Conservation (phyloP, 495 filamentous ascomycete species). For the Penicillium parvum region DNA sequence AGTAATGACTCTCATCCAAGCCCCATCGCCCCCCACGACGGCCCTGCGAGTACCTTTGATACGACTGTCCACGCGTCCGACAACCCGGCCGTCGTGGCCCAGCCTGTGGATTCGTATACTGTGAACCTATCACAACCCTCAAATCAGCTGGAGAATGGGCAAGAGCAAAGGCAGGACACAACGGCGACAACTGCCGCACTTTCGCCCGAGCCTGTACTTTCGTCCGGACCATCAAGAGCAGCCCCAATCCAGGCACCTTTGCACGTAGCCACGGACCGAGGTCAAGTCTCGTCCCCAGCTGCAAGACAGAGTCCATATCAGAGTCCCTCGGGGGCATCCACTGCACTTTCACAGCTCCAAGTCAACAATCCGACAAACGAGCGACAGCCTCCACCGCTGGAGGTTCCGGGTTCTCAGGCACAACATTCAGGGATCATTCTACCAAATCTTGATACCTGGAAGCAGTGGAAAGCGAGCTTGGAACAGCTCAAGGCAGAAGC, state of each 20-base stretch:
- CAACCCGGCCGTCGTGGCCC: background rate
- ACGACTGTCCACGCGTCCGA: background rate
- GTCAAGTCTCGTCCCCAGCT: background rate
- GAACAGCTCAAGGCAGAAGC: constrained; percentile 9
- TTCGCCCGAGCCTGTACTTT: too few relatives aligned
- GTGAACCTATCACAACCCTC: too few relatives aligned
- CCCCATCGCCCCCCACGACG: constrained; percentile 3
- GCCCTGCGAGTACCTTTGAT: background rate
- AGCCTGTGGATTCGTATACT: too few relatives aligned
- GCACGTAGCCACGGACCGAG: background rate
- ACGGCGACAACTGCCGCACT: background rate
- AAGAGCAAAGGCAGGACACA: background rate
- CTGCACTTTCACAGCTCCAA: background rate
- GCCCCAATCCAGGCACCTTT: background rate
- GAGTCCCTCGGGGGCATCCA: background rate
- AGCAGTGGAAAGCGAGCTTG: constrained; percentile 9
- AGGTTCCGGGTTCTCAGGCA: too few relatives aligned
- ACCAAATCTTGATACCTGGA: constrained; percentile 4
- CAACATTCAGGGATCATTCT: background rate
- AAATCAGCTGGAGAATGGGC: background rate
- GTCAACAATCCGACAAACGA: too few relatives aligned
- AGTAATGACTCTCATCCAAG: constrained; percentile 15
- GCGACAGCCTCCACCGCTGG: too few relatives aligned
- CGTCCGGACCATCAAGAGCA: background rate
- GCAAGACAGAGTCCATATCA: background rate